phyloP scores from a whole-genome alignment of 2,329 filamentous ascomycete species.

The Coniosporium tulheliwenetii region DNA sequence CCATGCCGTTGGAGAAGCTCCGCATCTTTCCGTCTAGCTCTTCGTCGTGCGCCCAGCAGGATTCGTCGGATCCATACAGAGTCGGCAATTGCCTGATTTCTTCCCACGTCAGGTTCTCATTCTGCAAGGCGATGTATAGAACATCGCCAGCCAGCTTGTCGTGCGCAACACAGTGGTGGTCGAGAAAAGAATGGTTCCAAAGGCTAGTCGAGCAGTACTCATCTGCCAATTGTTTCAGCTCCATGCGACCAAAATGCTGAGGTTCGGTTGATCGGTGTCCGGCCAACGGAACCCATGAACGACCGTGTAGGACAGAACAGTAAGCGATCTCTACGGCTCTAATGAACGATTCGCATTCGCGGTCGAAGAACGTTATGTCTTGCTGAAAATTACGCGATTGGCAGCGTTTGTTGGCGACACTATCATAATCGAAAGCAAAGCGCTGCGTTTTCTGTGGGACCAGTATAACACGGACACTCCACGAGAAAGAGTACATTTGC shows the following conservation, averaged over 20 bases:
- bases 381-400: constrained; percentile 22
- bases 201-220: constrained; percentile 16
- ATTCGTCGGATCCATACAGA: constrained; percentile 15
- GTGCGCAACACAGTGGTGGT: constrained; percentile 23
- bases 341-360: constrained; percentile 20
- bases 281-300: constrained; percentile 23
- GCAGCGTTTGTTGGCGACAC: constrained; percentile 20
- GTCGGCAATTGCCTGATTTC: constrained; percentile 21
- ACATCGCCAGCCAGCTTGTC: constrained; percentile 25
- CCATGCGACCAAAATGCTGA: constrained; percentile 9
- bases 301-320: constrained; percentile 18
- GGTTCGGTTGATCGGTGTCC: constrained; percentile 19
- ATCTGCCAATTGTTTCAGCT: constrained; percentile 15
- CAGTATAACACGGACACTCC: constrained; percentile 21
- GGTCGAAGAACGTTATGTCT: constrained; percentile 18
- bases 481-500: constrained; percentile 12
- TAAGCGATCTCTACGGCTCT: constrained; percentile 19
- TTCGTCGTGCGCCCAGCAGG: constrained; percentile 22
- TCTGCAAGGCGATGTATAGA: constrained; percentile 22
- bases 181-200: constrained; percentile 23
- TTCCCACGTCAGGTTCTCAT: constrained; percentile 23
- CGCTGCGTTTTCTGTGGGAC: constrained; percentile 19
- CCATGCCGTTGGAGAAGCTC: constrained; percentile 15
- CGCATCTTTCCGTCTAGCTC: constrained; percentile 17
- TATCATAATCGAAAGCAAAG: constrained; percentile 22